Conservation (phyloP, 768 basidiomycete genomes). For the Mycena rosella region DNA sequence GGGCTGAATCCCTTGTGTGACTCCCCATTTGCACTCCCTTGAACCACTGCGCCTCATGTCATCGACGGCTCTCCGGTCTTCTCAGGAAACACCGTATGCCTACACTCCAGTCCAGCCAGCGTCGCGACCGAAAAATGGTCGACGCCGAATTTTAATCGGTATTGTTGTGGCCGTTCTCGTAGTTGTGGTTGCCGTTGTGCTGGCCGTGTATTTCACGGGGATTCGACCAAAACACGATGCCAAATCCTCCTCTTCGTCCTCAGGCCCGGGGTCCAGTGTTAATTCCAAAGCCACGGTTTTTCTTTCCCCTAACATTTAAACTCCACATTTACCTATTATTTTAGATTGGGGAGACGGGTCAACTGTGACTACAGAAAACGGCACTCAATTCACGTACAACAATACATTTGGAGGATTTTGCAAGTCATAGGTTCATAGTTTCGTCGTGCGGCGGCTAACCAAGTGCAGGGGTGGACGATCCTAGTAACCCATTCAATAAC, state of each 20-base stretch:
- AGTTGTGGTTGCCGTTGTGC: slow-evolving; percentile 46
- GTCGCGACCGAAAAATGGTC: neutral
- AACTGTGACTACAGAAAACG: slow-evolving; percentile 68
- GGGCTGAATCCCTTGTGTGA: slow-evolving; percentile 1
- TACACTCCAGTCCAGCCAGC: neutral
- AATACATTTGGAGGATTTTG: slow-evolving; percentile 80
- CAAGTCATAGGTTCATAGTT: slow-evolving; percentile 44
- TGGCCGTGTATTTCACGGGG: slow-evolving; percentile 51
- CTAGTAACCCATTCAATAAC: slow-evolving; percentile 75
- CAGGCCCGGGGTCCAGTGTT: neutral
- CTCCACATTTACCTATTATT: slow-evolving; percentile 1
- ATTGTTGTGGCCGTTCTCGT: slow-evolving; percentile 37
- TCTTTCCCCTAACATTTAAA: neutral
- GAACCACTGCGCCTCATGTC: neutral
- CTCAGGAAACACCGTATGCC: neutral
- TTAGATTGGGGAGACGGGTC: slow-evolving; percentile 74
- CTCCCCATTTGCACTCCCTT: neutral
- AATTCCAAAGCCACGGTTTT: slow-evolving; percentile 10
- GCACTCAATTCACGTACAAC: slow-evolving; percentile 74
- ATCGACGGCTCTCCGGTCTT: slow-evolving; percentile 17
- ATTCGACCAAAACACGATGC: slow-evolving; percentile 42
- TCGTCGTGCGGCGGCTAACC: neutral
- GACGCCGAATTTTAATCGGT: slow-evolving; percentile 4
- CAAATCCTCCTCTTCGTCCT: slow-evolving; percentile 19
- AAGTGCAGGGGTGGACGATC: slow-evolving; percentile 67